Base-by-base conservation (phyloP, 768 basidiomycete genomes). In the Leccinellum luteum region DNA sequence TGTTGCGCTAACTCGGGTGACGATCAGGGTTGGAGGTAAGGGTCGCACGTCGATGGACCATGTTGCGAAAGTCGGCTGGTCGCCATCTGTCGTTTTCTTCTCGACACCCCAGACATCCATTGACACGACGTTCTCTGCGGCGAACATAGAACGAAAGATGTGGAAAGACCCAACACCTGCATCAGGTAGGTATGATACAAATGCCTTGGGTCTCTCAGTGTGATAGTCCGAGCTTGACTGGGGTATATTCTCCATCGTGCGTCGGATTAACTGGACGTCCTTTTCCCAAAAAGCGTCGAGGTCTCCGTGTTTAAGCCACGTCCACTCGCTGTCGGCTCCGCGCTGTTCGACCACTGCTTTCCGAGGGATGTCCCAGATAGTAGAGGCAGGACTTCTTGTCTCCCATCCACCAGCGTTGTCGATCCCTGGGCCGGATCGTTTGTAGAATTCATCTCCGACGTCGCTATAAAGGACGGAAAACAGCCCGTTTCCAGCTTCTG, bases 401-500 rank as follows among this genome's bases (percentile, higher is more conserved):
- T 74, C 66, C 84, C 84, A 85, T 3, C 84, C 83, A 15, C 69
- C 68, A 6, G 53, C 56, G 3, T 65, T 50, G 7, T 58, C 62
- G 8, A 54, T 59, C 7, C 62, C 67, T 1, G 77, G 76, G 0
- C 81, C 81, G 50, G 76, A 74, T 14, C 58, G 55, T 28, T 57
- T 60, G 67, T 85, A 85, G 66, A 83, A 81, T 0, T 68, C 56
- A 6, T 57, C 54, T 15, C 83, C 83, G 32, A 85, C 68, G 54
- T 84, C 83, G 60, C 80, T 84, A 69, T 80, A 85, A 19, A 85
- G 72, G 14, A 74, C 68, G 4, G 82, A 84, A 61, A 84, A 80
- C 31, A 58, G 51, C 2, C 71, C 84, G 45, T 78, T 72, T 9
- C 77, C 78, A 1, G 73, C 66, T 2, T 65, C 67, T 2, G 63